Percentiles rank a stretch among this genome's conserved stretches.
Evolutionary conservation across 2,329 filamentous ascomycete genomes (phyloP).

Genomic region (Apiospora sp.): DNA sequence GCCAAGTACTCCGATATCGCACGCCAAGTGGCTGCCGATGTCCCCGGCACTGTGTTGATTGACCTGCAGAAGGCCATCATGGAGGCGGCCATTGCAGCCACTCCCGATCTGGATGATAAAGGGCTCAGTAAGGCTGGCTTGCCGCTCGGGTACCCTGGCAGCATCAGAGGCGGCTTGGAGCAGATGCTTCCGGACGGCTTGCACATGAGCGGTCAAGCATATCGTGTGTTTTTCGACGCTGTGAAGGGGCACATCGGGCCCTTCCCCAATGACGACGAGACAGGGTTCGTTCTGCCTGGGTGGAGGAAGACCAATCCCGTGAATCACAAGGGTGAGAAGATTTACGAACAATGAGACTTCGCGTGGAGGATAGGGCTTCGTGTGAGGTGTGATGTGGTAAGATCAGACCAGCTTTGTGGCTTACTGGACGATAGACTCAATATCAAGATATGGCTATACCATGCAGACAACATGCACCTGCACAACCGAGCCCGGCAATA

Average conservation of each 20-base stretch:
- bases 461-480: constrained; percentile 1
- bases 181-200: constrained; percentile 64
- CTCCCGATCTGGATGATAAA: constrained; percentile 60
- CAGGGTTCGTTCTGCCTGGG: constrained; percentile 55
- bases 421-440: background rate
- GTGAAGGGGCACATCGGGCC: constrained; percentile 57
- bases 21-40: constrained; percentile 72
- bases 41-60: constrained; percentile 72
- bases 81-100: constrained; percentile 68
- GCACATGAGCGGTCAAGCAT: constrained; percentile 63
- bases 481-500: background rate
- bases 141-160: constrained; percentile 59
- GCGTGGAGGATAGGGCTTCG: background rate
- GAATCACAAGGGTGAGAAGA: constrained; percentile 24
- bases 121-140: constrained; percentile 52
- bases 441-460: background rate
- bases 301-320: constrained; percentile 46
- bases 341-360: background rate
- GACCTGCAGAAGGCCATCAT: constrained; percentile 86
- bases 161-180: constrained; percentile 59
- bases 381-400: constrained; percentile 14
- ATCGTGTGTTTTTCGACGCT: constrained; percentile 59
- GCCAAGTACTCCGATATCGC: constrained; percentile 66
- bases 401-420: constrained; percentile 6
- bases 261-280: constrained; percentile 41